A percentile compares a stretch with the other conserved stretches of the same genome.
Evolutionary conservation across 495 filamentous ascomycete species (phyloP).

Genomic region (Evansstolkia leycettana): DNA sequence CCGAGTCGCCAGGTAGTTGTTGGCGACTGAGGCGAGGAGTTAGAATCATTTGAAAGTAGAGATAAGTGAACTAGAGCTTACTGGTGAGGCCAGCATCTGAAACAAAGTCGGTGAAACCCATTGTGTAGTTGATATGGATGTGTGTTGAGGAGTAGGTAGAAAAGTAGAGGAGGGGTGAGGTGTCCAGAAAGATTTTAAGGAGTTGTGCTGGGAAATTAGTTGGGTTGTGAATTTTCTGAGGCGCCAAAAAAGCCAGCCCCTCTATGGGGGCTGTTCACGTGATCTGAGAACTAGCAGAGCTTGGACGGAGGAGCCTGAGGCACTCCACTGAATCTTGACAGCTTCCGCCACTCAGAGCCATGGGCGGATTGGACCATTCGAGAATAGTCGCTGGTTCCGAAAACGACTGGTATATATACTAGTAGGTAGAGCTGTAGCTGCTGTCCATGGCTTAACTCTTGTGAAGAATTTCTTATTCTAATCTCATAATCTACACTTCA

Average conservation of each 20-base stretch:
- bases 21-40: conserved; percentile 58
- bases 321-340: conserved; percentile 11
- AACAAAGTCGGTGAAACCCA: conserved; percentile 94
- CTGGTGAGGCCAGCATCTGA: conserved; percentile 75
- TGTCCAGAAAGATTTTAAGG: conserved; percentile 12
- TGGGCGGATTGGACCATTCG: conserved; percentile 26
- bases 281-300: conserved; percentile 22
- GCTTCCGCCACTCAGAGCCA: conserved; percentile 21
- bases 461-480: not conserved
- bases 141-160: conserved; percentile 10
- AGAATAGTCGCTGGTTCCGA: conserved; percentile 24
- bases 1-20: conserved; percentile 79
- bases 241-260: conserved; percentile 12
- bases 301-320: no score
- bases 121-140: conserved; percentile 35
- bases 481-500: not conserved
- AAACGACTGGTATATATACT: not conserved
- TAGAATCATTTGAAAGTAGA: conserved; percentile 15
- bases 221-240: conserved; percentile 24
- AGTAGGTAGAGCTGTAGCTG: not conserved
- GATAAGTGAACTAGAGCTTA: conserved; percentile 36
- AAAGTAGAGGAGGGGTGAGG: conserved; percentile 13
- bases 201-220: conserved; percentile 6
- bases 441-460: not conserved
- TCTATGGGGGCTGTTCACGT: conserved; percentile 20